Base-by-base conservation (phyloP, 139 green algal genomes). In the Parachlorella kessleri region DNA sequence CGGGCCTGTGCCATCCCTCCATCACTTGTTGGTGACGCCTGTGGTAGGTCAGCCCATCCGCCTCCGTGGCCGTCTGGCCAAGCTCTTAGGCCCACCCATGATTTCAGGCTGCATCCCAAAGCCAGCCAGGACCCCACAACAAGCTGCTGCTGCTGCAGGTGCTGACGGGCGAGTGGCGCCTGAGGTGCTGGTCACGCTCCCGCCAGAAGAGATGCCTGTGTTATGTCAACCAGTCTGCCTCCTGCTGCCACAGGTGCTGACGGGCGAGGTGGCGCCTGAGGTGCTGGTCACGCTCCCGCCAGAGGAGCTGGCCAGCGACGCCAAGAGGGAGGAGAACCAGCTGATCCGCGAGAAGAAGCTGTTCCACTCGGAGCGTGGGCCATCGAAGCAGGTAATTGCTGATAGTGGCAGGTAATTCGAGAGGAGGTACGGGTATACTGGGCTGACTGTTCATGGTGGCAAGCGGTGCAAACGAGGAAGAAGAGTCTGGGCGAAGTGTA, bases 271-370 rank as follows among this genome's bases (percentile, higher is more conserved):
- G 36, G 48, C 36, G 6, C 75, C 91, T 3, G 67, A 72, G 23
- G 42, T 83, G 40, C 83, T 99, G 64, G 84, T 97, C 9, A 85
- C 79, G 23, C 73, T 98, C 85, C 84, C 65, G 0, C 75, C 95
- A 3, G 96, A 99, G 84, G 94, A 99, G 80, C 85, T 99, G 83
- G 97, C 95, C 9, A 93, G 80, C 33, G 88, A 97, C 75, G 88
- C 91, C 32, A 88, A 89, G 73, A 81, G 84, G 66, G 71, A 88
- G 65, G 86, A 95, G 76, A 99, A 98, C 81, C 66, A 86, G 6
- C 76, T 90, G 55, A 98, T 99, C 70, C 88, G 94, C 28, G 82
- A 97, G 55, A 86, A 93, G 54, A 91, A 91, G 72, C 83, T 94
- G 53, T 90, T 85, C n/a, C 94, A 99, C 74, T 80, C 87, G 1